These are phyloP conservation scores for Vigna angularis DNA, from an alignment of 306 rosid genomes.

Conservation along the genomic window DNA sequence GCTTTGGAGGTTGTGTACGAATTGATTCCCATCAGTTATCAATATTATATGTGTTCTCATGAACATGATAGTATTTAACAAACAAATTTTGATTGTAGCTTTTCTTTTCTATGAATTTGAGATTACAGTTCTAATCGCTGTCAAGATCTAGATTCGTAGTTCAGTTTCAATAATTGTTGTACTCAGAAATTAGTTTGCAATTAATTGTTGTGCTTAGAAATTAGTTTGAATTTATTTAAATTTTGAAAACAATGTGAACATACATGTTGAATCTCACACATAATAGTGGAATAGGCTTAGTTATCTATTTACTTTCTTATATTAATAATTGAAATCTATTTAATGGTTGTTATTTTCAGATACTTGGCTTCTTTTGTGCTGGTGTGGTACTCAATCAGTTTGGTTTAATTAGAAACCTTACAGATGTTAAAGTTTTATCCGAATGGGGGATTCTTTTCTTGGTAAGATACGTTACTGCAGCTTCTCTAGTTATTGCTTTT, in stretches of 20 bases:
- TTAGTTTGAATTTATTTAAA: slow-evolving; percentile 24
- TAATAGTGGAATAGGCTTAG: not conserved
- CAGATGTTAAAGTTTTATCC: slow-evolving; percentile 90
- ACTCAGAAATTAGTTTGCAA: slow-evolving; percentile 4
- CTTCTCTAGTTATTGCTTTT: not conserved
- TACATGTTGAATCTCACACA: slow-evolving; percentile 6
- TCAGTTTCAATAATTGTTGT: slow-evolving; percentile 5
- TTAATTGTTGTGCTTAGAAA: slow-evolving; percentile 5
- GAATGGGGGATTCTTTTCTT: slow-evolving; percentile 99
- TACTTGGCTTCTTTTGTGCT: slow-evolving; percentile 97
- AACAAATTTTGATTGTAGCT: slow-evolving; percentile 7
- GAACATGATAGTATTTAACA: not conserved
- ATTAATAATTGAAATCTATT: slow-evolving; percentile 33
- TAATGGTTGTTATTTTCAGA: slow-evolving; percentile 65
- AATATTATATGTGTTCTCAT: not conserved
- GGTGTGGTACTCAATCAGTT: slow-evolving; percentile 94
- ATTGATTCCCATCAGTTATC: slow-evolving; percentile 21
- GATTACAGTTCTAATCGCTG: slow-evolving; percentile 2
- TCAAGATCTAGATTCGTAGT: not conserved
- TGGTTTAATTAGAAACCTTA: slow-evolving; percentile 93
- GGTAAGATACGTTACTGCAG: slow-evolving; percentile 67
- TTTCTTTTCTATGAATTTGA: slow-evolving; percentile 15
- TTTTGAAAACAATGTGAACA: not conserved
- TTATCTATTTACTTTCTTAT: slow-evolving; percentile 33
- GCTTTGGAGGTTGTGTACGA: not conserved